Base-by-base conservation (phyloP, 2,329 filamentous ascomycete species). In the Pseudogymnoascus sp. region DNA sequence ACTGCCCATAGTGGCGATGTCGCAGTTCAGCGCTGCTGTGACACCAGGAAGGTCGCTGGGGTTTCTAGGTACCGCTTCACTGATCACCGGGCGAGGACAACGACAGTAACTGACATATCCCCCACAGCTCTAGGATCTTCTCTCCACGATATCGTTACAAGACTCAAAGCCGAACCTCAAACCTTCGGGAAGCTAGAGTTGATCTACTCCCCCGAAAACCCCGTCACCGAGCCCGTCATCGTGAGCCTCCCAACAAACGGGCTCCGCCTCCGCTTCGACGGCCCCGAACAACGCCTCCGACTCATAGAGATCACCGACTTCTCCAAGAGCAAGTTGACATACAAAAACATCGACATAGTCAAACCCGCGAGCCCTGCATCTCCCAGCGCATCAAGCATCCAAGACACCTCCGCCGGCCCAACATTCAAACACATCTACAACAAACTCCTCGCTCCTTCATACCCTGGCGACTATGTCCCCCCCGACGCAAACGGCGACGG, bases 261-360 rank as follows among this genome's bases (percentile, higher is more conserved):
- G 29, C 76, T 99, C 31, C 89, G 93, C 11, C 78, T 99, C 62
- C 91, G 91, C 45, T 99, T 99, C 73, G 95, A 99, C 73, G 95
- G 93, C 0, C 87, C 90, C 3, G 93, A 97, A 71, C 95, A 99
- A 76, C 86, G 93, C 37, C 79, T 99, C 45, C 89, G 95, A 2
- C 78, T 99, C 66, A 91, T 99, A 69, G 95, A 99, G 75, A 86
- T 97, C 6, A 77, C 91, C 62, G 92, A 97, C 77, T 97, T 99
- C 73, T 86, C 88, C 57, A 95, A 91, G 74, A 91, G 86, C 66
- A 84, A 87, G 66, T 85, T 97, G 66, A 86, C 87, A 16, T 96
- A 97, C 77, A 95, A 91, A 70, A 84, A 85, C 67, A 86, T 87
- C 62, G 90, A 96, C 67, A 83, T 97, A 14, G 82, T 92, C 62